Percentiles rank a stretch among this genome's conserved stretches.
Conservation (phyloP, 2,329 filamentous ascomycete species). For the Sodiomyces alkalinus region DNA sequence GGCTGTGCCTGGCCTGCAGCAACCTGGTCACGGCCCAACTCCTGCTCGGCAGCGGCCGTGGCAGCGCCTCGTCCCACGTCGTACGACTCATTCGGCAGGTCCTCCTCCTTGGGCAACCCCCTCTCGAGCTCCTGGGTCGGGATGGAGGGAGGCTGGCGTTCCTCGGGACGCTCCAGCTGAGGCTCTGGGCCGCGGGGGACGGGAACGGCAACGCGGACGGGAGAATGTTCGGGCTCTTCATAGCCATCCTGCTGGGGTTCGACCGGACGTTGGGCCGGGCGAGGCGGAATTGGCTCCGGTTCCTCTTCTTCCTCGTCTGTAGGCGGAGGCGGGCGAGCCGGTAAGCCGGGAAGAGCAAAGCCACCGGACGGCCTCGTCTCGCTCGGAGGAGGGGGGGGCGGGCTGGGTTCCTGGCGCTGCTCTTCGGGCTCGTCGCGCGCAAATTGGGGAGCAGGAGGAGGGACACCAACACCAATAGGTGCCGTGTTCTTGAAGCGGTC, state of each 20-base stretch:
- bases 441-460: constrained; percentile 5
- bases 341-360: constrained; percentile 65
- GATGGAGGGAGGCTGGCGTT: constrained; percentile 37
- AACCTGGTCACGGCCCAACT: constrained; percentile 22
- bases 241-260: constrained; percentile 9
- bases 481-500: constrained; percentile 71
- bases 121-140: constrained; percentile 49
- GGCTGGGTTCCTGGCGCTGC: constrained; percentile 22
- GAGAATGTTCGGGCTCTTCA: constrained; percentile 48
- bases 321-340: constrained; percentile 39
- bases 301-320: constrained; percentile 43
- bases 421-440: constrained; percentile 1
- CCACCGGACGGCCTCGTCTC: constrained; percentile 58
- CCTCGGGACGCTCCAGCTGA: constrained; percentile 31
- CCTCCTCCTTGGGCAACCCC: constrained; percentile 46
- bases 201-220: constrained; percentile 75
- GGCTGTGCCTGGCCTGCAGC: constrained; percentile 15
- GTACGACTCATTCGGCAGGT: constrained; percentile 43
- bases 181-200: constrained; percentile 49
- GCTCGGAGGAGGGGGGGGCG: constrained; percentile 35
- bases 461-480: constrained; percentile 43
- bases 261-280: constrained; percentile 4
- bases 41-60: constrained; percentile 34
- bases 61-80: constrained; percentile 45
- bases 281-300: constrained; percentile 28